A percentile compares a stretch with the other conserved stretches of the same genome.
Conservation (phyloP, 2,329 filamentous ascomycete species). For the Colletotrichum sp. region DNA sequence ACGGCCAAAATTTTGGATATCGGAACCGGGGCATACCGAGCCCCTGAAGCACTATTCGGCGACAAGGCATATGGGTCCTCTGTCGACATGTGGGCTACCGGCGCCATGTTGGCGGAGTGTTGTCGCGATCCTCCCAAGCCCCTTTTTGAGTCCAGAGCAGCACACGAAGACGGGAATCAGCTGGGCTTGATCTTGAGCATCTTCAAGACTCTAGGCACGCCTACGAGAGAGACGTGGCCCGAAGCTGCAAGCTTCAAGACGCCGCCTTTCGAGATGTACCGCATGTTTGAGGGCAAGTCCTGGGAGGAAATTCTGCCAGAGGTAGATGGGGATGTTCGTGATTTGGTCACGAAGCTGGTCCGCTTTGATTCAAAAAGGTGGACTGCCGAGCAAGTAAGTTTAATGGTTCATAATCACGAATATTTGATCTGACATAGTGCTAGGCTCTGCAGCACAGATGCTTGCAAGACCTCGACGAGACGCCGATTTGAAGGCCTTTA, state of each 20-base stretch:
- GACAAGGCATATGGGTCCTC: slow-evolving; percentile 72
- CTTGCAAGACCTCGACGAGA: neutral
- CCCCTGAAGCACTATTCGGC: slow-evolving; percentile 90
- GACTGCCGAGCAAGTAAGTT: slow-evolving; percentile 58
- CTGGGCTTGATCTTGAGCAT: slow-evolving; percentile 89
- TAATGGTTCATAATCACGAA: neutral
- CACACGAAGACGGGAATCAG: slow-evolving; percentile 84
- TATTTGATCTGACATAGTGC: neutral
- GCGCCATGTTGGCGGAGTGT: slow-evolving; percentile 83
- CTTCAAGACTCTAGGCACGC: slow-evolving; percentile 90
- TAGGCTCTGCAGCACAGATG: slow-evolving; percentile 16
- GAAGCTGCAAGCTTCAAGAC: slow-evolving; percentile 71
- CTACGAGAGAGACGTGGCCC: slow-evolving; percentile 81
- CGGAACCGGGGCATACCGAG: slow-evolving; percentile 88
- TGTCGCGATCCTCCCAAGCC: slow-evolving; percentile 59
- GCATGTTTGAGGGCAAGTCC: slow-evolving; percentile 67
- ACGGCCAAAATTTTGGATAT: slow-evolving; percentile 86
- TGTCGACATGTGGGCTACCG: slow-evolving; percentile 90
- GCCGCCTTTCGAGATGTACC: slow-evolving; percentile 91
- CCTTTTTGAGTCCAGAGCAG: slow-evolving; percentile 80
- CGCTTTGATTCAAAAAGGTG: slow-evolving; percentile 74
- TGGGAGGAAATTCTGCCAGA: slow-evolving; percentile 76
- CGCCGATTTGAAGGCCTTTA: neutral
- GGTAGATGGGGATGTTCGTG: slow-evolving; percentile 61
- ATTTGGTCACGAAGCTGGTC: slow-evolving; percentile 72